Percentiles rank a stretch among this genome's conserved stretches.
Conservation (phyloP, 768 basidiomycete species). For the Sporobolomyces roseus region DNA sequence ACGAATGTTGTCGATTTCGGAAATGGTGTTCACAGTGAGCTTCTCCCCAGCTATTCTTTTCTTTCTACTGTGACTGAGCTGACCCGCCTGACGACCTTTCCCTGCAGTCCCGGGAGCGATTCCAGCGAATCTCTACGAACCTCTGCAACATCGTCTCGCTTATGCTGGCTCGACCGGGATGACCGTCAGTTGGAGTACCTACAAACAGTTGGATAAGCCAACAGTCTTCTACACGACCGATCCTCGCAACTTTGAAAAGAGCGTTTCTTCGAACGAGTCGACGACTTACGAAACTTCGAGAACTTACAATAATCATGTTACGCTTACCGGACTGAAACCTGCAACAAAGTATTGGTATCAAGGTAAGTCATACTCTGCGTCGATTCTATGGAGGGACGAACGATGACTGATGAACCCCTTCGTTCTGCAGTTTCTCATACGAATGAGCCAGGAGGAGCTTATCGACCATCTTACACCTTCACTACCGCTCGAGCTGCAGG, state of each 20-base stretch:
- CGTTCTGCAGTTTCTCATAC: slow-evolving; percentile 18
- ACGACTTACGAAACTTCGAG: slow-evolving; percentile 29
- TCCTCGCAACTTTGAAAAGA: slow-evolving; percentile 8
- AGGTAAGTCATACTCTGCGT: not conserved
- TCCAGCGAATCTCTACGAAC: slow-evolving; percentile 24
- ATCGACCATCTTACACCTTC: slow-evolving; percentile 34
- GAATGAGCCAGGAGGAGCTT: slow-evolving; percentile 15
- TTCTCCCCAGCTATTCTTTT: not conserved
- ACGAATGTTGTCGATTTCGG: slow-evolving; percentile 8
- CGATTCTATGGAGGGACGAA: no score
- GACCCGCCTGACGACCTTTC: not conserved
- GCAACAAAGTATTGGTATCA: slow-evolving; percentile 35
- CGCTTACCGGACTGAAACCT: slow-evolving; percentile 17
- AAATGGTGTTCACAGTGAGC: slow-evolving; percentile 24
- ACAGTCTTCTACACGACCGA: slow-evolving; percentile 1
- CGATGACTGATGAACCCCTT: no score
- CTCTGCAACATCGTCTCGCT: slow-evolving; percentile 39
- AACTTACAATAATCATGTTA: slow-evolving; percentile 35
- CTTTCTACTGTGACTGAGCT: no score
- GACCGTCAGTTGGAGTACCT: slow-evolving; percentile 33
- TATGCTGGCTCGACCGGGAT: slow-evolving; percentile 28
- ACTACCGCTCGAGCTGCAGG: slow-evolving; percentile 22
- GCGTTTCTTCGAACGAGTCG: not conserved
- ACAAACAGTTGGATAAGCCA: slow-evolving; percentile 12
- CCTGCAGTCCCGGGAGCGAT: slow-evolving; percentile 31